phyloP scores from a whole-genome alignment of 2,329 filamentous ascomycete species.

The Chalara sp. region DNA sequence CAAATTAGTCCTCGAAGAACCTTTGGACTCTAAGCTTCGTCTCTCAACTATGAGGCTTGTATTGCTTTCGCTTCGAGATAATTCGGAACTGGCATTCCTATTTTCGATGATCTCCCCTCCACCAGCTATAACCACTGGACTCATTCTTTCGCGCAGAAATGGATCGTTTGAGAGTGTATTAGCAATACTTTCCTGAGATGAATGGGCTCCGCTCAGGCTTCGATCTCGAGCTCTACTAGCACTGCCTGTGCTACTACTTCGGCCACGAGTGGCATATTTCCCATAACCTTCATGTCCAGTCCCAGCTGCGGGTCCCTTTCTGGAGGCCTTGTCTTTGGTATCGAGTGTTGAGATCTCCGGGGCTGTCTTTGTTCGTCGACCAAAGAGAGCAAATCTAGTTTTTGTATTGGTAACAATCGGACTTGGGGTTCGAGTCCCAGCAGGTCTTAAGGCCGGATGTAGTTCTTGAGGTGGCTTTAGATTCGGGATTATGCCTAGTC shows the following conservation, averaged over 20 bases:
- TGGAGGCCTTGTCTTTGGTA: constrained; percentile 50
- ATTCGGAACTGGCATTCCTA: constrained; percentile 44
- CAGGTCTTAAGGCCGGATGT: constrained; percentile 23
- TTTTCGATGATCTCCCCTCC: constrained; percentile 56
- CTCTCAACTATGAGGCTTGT: constrained; percentile 37
- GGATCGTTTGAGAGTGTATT: constrained; percentile 41
- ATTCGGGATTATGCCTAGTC: constrained; percentile 25
- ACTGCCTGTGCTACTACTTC: constrained; percentile 53
- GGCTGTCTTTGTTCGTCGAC: constrained; percentile 61
- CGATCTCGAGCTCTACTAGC: constrained; percentile 34
- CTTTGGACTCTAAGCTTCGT: constrained; percentile 38
- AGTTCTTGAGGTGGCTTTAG: constrained; percentile 15
- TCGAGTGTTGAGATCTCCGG: constrained; percentile 40
- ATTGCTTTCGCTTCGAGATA: constrained; percentile 43
- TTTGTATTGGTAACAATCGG: constrained; percentile 51
- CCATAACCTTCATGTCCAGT: constrained; percentile 89
- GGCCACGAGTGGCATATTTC: constrained; percentile 51
- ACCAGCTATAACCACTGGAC: constrained; percentile 58
- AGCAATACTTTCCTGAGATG: constrained; percentile 45
- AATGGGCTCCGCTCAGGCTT: constrained; percentile 30
- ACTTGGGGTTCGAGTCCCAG: constrained; percentile 39
- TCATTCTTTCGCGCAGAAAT: constrained; percentile 56
- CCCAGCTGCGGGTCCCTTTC: constrained; percentile 82
- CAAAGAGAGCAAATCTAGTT: constrained; percentile 71
- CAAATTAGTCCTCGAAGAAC: constrained; percentile 19